A percentile compares a stretch with the other conserved stretches of the same genome.
Evolutionary conservation across 441 rosid species (phyloP).

Genomic region (Hura crepitans): DNA sequence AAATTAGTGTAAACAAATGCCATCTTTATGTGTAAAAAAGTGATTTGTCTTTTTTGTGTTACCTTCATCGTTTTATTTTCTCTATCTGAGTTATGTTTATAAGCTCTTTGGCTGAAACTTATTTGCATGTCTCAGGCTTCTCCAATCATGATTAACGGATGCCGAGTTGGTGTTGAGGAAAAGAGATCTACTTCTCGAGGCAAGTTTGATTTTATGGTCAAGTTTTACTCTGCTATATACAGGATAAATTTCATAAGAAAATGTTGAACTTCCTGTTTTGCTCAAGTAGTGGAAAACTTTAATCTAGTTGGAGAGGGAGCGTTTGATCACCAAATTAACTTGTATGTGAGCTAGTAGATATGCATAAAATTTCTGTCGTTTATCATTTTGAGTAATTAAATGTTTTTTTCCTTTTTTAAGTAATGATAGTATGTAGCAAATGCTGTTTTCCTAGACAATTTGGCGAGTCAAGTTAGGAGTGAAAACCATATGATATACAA

Average conservation of each 20-base stretch:
- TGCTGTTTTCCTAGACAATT: neutral
- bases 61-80: neutral
- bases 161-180: slow-evolving; percentile 67
- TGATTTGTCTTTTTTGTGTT: neutral
- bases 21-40: neutral
- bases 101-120: neutral
- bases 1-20: neutral
- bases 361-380: neutral
- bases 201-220: slow-evolving; percentile 32
- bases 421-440: neutral
- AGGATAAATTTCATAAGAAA: neutral
- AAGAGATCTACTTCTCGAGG: slow-evolving; percentile 91
- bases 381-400: neutral
- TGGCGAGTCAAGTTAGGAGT: neutral
- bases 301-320: too few relatives aligned
- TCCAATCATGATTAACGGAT: slow-evolving; percentile 67
- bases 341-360: neutral
- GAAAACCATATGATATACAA: neutral
- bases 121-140: slow-evolving; percentile 57
- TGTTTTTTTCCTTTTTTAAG: neutral
- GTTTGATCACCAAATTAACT: neutral
- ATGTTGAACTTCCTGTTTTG: neutral
- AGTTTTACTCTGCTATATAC: neutral
- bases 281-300: neutral
- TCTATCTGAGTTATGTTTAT: neutral